These are phyloP conservation scores for Boletus nobilissimus DNA, from an alignment of 1,284 basidiomycete genomes.

Conservation along the genomic window DNA sequence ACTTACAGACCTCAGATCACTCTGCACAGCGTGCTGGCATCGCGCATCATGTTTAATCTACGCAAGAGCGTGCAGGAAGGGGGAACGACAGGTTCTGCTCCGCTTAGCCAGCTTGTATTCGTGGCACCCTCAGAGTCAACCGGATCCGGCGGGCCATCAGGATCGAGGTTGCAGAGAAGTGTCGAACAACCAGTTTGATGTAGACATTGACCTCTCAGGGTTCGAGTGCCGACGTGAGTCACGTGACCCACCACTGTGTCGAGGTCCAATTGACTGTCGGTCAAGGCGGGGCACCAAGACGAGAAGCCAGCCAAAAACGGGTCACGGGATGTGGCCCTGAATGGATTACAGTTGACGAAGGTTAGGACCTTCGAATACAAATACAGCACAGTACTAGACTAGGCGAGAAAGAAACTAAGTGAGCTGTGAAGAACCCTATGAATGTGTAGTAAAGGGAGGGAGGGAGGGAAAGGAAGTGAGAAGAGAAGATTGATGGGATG, in stretches of 20 bases:
- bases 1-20: constrained; percentile 19
- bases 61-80: constrained; percentile 2
- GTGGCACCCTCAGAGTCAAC: neutral
- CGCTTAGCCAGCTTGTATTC: neutral
- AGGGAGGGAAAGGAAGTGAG: no score
- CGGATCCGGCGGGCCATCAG: neutral
- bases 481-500: no score
- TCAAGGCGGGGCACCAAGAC: no score
- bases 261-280: neutral
- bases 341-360: no score
- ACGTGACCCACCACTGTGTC: neutral
- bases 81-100: neutral
- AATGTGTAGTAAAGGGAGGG: no score
- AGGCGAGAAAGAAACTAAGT: no score
- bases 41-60: constrained; percentile 31
- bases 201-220: neutral
- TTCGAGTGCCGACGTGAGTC: neutral
- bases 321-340: no score
- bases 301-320: no score
- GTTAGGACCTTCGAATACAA: no score
- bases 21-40: constrained; percentile 31
- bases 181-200: neutral
- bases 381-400: no score
- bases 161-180: neutral
- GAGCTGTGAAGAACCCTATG: no score